Evolutionary conservation across 805 yeast species (phyloP).

Genomic region (Candida sphagnicola): DNA sequence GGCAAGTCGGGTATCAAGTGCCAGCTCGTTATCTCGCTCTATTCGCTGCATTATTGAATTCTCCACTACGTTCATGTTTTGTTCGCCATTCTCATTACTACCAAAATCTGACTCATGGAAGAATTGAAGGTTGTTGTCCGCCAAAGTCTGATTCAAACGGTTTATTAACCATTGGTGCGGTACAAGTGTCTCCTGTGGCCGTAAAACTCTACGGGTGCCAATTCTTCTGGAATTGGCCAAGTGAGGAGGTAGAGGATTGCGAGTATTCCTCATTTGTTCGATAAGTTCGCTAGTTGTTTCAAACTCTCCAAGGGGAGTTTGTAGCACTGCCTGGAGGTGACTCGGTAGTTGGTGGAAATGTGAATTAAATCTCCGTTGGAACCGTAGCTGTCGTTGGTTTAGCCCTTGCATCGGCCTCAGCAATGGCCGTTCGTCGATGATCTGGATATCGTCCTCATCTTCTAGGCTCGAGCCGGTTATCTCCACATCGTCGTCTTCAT

Average conservation of each 20-base stretch:
- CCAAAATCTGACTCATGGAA: constrained; percentile 1
- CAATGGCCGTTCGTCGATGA: constrained; percentile 2
- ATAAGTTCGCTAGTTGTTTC: background rate
- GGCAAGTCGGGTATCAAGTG: constrained; percentile 27
- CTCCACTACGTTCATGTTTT: constrained; percentile 14
- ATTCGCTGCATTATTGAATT: constrained; percentile 35
- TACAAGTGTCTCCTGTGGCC: background rate
- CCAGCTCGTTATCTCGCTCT: constrained; percentile 37
- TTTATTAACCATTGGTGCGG: background rate
- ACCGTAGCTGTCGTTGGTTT: background rate
- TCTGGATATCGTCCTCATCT: constrained; percentile 5
- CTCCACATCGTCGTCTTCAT: background rate
- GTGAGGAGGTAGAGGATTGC: background rate
- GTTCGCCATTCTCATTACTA: constrained; percentile 4
- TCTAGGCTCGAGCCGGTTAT: constrained; percentile 1
- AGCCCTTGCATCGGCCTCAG: background rate
- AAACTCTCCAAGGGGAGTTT: constrained; percentile 6
- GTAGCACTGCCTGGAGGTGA: background rate
- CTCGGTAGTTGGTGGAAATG: background rate
- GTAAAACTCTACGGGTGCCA: background rate
- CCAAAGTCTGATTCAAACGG: constrained; percentile 1
- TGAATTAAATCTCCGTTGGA: background rate
- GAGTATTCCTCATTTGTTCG: background rate
- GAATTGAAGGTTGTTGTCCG: background rate
- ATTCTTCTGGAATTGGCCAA: background rate